Evolutionary conservation across 2,329 filamentous ascomycete species (phyloP).

Genomic region (Trichoderma sp.): DNA sequence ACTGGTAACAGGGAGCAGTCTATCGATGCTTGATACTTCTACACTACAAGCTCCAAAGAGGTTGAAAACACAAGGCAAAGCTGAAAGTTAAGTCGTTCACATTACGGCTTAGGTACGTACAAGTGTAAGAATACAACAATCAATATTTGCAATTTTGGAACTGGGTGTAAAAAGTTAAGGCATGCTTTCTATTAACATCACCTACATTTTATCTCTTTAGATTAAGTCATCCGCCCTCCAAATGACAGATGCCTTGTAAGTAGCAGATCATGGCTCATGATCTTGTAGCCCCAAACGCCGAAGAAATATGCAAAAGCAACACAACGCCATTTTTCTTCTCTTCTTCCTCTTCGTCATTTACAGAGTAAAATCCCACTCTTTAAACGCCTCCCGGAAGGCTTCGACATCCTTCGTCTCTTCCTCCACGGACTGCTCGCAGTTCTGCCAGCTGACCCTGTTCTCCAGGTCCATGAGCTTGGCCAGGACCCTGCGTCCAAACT

Average conservation of each 20-base stretch:
- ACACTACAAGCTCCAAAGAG: not conserved
- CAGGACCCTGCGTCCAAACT: conserved; percentile 84
- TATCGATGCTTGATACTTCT: not conserved
- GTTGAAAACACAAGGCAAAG: not conserved
- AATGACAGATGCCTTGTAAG: not conserved
- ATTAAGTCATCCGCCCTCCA: not conserved
- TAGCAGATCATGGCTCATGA: not conserved
- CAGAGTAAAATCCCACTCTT: conserved; percentile 79
- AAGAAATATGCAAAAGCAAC: not conserved
- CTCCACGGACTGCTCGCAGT: conserved; percentile 71
- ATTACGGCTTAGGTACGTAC: too few species aligned
- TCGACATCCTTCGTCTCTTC: conserved; percentile 79
- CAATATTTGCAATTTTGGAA: not conserved
- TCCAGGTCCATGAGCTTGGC: conserved; percentile 84
- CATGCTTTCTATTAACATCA: not conserved
- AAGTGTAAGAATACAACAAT: not conserved
- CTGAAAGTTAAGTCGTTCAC: not conserved
- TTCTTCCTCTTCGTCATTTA: conserved; percentile 15
- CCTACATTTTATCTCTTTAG: not conserved
- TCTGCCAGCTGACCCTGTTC: conserved; percentile 76
- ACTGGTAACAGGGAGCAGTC: not conserved
- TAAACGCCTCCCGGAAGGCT: conserved; percentile 77
- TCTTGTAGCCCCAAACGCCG: not conserved
- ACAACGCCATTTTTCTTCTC: not conserved
- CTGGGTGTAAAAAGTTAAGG: not conserved